phyloP scores from a whole-genome alignment of 2,329 filamentous ascomycete species.

The Sclerotiophoma versabilis region DNA sequence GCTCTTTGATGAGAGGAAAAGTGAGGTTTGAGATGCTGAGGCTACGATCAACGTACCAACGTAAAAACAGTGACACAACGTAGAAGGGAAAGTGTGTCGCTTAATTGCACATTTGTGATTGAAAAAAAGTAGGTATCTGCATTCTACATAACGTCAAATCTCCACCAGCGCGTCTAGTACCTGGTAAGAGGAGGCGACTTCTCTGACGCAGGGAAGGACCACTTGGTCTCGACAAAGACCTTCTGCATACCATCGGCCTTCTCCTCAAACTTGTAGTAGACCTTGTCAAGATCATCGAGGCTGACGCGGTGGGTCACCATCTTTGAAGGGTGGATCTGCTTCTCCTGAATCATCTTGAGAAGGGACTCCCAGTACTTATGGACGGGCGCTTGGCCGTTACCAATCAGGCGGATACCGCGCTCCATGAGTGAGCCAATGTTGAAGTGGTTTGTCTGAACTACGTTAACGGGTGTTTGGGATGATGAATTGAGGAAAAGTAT shows the following conservation, averaged over 20 bases:
- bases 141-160: neutral
- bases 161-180: conserved; percentile 31
- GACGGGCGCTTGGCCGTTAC: conserved; percentile 74
- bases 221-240: conserved; percentile 71
- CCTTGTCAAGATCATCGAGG: conserved; percentile 58
- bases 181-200: conserved; percentile 61
- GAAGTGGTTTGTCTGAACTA: conserved; percentile 74
- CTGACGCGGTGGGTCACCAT: conserved; percentile 81
- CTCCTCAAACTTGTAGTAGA: conserved; percentile 72
- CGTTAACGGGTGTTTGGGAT: neutral
- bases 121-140: too few species aligned
- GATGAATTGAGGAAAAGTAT: neutral
- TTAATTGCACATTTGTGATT: too few species aligned
- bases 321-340: conserved; percentile 75
- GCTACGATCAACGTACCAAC: too few species aligned
- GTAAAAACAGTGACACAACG: too few species aligned
- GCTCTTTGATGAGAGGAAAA: too few species aligned
- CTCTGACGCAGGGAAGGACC: conserved; percentile 59
- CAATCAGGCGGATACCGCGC: conserved; percentile 79
- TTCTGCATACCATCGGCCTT: conserved; percentile 80
- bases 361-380: conserved; percentile 85
- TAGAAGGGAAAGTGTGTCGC: too few species aligned
- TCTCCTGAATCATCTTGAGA: conserved; percentile 70
- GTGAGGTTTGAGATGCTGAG: too few species aligned
- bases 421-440: conserved; percentile 87